phyloP scores from a whole-genome alignment of 768 basidiomycete genomes.

The Terana coerulea region DNA sequence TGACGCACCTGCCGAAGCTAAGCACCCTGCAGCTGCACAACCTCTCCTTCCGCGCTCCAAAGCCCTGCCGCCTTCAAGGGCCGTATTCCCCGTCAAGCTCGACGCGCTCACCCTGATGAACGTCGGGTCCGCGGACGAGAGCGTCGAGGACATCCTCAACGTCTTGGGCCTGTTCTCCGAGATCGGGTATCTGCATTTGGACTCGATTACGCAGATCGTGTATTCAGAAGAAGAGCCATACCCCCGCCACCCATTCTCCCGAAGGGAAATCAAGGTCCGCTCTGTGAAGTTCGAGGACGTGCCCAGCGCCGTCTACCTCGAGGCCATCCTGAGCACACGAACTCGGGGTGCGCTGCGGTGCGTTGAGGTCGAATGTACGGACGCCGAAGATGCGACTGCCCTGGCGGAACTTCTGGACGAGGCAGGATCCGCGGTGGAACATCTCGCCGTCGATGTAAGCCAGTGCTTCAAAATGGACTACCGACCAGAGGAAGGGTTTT shows the following conservation, averaged over 20 bases:
- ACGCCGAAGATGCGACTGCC: conserved; percentile 1
- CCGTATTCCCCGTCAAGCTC: background rate
- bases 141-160: background rate
- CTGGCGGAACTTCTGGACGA: background rate
- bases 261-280: background rate
- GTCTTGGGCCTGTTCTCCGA: conserved; percentile 6
- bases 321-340: background rate
- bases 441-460: conserved; percentile 3
- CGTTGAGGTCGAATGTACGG: conserved; percentile 4
- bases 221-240: background rate
- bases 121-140: conserved; percentile 3
- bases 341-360: background rate
- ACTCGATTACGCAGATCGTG: background rate
- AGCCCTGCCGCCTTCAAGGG: background rate
- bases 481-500: background rate
- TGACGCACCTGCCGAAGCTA: conserved; percentile 1
- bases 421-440: background rate
- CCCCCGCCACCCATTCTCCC: background rate
- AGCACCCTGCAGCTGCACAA: conserved; percentile 6
- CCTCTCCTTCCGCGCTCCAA: conserved; percentile 1
- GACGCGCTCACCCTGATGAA: conserved; percentile 4
- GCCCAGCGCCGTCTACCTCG: background rate
- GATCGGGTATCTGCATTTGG: background rate
- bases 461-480: background rate
- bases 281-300: background rate